Conservation (phyloP, 495 filamentous ascomycete genomes). For the Daldinia concentrica region DNA sequence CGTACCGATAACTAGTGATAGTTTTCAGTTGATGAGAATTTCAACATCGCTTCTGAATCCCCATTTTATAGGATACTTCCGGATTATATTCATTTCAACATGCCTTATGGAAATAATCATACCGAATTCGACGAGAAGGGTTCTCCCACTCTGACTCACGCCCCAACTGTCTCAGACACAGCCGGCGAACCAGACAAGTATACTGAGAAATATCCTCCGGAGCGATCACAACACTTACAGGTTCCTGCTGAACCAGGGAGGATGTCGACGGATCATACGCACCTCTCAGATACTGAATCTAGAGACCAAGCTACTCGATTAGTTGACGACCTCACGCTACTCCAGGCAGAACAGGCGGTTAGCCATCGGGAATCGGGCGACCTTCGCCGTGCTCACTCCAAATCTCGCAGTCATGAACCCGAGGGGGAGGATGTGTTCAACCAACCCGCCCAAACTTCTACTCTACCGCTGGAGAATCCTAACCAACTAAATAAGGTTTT, state of each 20-base stretch:
- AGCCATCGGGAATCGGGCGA: conserved; percentile 60
- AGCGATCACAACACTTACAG: conserved; percentile 34
- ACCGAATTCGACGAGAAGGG: conserved; percentile 41
- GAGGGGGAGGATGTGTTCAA: conserved; percentile 85
- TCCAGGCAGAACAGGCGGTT: conserved; percentile 82
- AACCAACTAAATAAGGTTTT: conserved; percentile 66
- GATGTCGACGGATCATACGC: conserved; percentile 13
- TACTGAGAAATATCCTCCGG: conserved; percentile 33
- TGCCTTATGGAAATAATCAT: conserved; percentile 22
- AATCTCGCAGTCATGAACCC: conserved; percentile 50
- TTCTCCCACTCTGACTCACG: conserved; percentile 38
- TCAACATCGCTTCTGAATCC: background rate
- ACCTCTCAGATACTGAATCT: conserved; percentile 40
- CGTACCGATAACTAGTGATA: background rate
- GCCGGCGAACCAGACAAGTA: conserved; percentile 37
- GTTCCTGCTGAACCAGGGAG: conserved; percentile 28
- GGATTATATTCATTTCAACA: conserved; percentile 14
- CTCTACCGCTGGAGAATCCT: conserved; percentile 34
- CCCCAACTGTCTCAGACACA: conserved; percentile 42
- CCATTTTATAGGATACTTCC: background rate
- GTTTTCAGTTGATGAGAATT: conserved; percentile 1
- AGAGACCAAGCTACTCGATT: conserved; percentile 75
- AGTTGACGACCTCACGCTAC: conserved; percentile 84
- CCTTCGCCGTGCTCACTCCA: conserved; percentile 49
- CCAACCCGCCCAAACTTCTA: conserved; percentile 63